These are phyloP conservation scores for Cordyceps cateniannulata DNA, from an alignment of 2,329 filamentous ascomycete species.

Conservation along the genomic window DNA sequence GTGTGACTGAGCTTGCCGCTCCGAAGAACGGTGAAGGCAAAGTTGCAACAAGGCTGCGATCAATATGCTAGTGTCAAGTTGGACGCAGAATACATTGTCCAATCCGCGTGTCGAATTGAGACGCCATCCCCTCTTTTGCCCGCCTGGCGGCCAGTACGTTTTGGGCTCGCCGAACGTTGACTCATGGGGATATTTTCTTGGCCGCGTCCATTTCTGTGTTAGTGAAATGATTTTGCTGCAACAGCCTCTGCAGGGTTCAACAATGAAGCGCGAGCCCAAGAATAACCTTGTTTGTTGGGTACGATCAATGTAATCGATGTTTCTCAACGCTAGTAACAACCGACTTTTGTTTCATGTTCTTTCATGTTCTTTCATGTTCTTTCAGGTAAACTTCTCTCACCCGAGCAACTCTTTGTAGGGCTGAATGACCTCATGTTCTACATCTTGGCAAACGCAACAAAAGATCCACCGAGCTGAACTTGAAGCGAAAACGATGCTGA, in stretches of 20 bases:
- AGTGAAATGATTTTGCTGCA: not conserved
- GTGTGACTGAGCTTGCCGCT: slow-evolving; percentile 8
- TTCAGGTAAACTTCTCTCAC: not conserved
- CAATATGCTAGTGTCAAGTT: not conserved
- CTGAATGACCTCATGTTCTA: too few species aligned
- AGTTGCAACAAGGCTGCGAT: not conserved
- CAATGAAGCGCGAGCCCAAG: not conserved
- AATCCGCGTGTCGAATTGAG: not conserved
- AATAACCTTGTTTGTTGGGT: not conserved
- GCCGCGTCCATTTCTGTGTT: slow-evolving; percentile 2
- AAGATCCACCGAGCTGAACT: not conserved
- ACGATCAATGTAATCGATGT: not conserved
- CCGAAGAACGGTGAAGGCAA: not conserved
- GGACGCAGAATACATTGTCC: not conserved
- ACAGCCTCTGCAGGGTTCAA: not conserved
- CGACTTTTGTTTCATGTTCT: not conserved
- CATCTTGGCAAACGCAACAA: not conserved
- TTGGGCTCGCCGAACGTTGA: slow-evolving; percentile 12
- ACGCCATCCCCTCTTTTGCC: not conserved
- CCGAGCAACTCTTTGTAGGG: not conserved
- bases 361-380: not conserved
- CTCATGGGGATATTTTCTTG: not conserved
- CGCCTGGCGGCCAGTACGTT: slow-evolving; percentile 8
- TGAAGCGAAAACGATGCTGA: too few species aligned
- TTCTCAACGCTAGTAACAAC: not conserved